Conservation (phyloP, 2,329 filamentous ascomycete species). For the Geosmithia morbida region DNA sequence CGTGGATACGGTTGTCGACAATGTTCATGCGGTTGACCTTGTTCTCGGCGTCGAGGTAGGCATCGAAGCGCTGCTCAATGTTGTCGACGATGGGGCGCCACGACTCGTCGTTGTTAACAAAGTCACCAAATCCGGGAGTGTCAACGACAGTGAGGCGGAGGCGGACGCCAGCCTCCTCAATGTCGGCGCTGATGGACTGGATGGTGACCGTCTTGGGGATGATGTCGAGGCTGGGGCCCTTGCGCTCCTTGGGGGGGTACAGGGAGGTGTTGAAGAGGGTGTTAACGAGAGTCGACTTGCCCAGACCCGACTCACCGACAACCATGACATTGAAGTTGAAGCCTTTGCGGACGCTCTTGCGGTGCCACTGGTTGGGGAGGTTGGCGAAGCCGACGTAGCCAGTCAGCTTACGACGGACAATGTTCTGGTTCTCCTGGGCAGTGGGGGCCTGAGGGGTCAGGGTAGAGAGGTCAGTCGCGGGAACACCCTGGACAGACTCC, state of each 20-base stretch:
- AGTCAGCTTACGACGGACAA: constrained; percentile 94
- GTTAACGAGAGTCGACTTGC: constrained; percentile 98
- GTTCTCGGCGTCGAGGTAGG: constrained; percentile 98
- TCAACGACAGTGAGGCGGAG: constrained; percentile 94
- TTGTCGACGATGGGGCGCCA: constrained; percentile 99
- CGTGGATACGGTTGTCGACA: constrained; percentile 96
- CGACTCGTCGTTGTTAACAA: constrained; percentile 99
- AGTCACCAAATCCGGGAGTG: constrained; percentile 95
- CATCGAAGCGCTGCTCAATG: constrained; percentile 97
- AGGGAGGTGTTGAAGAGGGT: constrained; percentile 99
- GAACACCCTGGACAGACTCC: constrained; percentile 14
- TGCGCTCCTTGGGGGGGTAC: constrained; percentile 97
- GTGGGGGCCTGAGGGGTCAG: constrained; percentile 23
- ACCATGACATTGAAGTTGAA: constrained; percentile 99
- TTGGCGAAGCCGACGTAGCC: constrained; percentile 99
- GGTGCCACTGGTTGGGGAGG: constrained; percentile 98
- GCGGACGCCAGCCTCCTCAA: constrained; percentile 96
- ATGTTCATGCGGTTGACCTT: constrained; percentile 99
- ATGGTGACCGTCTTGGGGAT: constrained; percentile 97
- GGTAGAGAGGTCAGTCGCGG: constrained; percentile 18
- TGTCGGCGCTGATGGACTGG: constrained; percentile 88
- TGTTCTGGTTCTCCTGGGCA: constrained; percentile 70
- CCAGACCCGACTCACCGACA: constrained; percentile 97
- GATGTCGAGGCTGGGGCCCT: constrained; percentile 91
- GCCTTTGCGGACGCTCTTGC: constrained; percentile 98